These are phyloP conservation scores for Hordeum vulgare DNA, from an alignment of 176 grass and related monocot genomes.

Conservation along the genomic window DNA sequence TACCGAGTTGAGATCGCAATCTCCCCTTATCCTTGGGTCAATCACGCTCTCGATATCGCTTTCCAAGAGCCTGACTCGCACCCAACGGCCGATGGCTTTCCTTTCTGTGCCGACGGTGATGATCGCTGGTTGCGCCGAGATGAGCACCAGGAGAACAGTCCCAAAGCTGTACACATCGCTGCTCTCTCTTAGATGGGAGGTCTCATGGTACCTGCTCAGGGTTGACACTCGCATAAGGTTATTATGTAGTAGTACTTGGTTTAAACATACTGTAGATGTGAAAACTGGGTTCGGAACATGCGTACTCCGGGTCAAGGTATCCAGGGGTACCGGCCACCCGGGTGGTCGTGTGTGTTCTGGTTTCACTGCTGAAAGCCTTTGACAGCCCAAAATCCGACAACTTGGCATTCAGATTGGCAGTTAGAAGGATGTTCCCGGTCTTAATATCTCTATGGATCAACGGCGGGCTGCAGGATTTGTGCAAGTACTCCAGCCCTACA, in stretches of 20 bases:
- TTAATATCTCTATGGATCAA: background rate
- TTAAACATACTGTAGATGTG: background rate
- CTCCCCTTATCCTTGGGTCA: background rate
- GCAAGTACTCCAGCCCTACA: slow-evolving; percentile 27
- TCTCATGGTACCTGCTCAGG: background rate
- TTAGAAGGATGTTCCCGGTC: slow-evolving; percentile 1
- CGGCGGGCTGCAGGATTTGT: background rate
- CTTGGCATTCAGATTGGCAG: background rate
- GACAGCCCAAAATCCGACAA: slow-evolving; percentile 15
- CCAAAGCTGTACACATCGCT: slow-evolving; percentile 26
- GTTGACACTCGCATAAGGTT: background rate
- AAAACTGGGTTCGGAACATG: background rate
- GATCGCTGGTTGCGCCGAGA: background rate
- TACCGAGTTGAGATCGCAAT: slow-evolving; percentile 1
- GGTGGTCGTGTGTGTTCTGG: background rate
- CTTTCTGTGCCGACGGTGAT: background rate
- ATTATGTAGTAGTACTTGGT: background rate
- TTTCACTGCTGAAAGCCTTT: background rate
- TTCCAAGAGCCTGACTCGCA: background rate
- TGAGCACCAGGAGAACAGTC: slow-evolving; percentile 10
- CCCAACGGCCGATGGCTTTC: background rate
- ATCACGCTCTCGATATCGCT: background rate
- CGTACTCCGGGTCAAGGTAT: slow-evolving; percentile 23
- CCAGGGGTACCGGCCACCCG: background rate
- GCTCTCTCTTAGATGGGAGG: slow-evolving; percentile 7